Evolutionary conservation across 257 asterid genomes (phyloP).

Genomic region (Solanum chilense): DNA sequence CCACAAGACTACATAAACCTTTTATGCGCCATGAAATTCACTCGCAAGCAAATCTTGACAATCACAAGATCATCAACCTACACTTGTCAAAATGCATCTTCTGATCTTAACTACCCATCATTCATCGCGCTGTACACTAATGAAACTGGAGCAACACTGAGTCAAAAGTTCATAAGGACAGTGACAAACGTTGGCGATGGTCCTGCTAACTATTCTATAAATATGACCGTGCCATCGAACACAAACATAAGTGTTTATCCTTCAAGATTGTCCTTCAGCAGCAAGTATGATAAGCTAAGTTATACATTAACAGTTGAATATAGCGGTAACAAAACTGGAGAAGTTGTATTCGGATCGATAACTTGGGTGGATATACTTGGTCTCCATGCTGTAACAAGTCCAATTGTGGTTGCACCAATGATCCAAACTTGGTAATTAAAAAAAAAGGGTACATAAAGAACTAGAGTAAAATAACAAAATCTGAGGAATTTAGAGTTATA

Average conservation of each 20-base stretch:
- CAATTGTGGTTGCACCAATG: not conserved
- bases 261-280: not conserved
- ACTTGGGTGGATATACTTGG: not conserved
- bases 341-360: not conserved
- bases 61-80: not conserved
- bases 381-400: not conserved
- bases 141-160: not conserved
- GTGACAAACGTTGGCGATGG: slow-evolving; percentile 23
- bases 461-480: not conserved
- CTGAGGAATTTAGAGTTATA: not conserved
- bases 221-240: slow-evolving; percentile 19
- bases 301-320: not conserved
- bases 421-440: not conserved
- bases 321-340: not conserved
- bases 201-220: slow-evolving; percentile 15
- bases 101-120: not conserved
- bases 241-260: slow-evolving; percentile 18
- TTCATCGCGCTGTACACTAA: not conserved
- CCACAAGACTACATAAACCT: not conserved
- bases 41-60: not conserved
- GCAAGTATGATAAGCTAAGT: not conserved
- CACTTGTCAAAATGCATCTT: not conserved
- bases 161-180: not conserved
- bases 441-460: not conserved
- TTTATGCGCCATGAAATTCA: not conserved